Percentiles rank a stretch among this genome's conserved stretches.
These are phyloP conservation scores for Isochrysis galbana DNA, from an alignment of 78 protist species.

Conservation along the genomic window DNA sequence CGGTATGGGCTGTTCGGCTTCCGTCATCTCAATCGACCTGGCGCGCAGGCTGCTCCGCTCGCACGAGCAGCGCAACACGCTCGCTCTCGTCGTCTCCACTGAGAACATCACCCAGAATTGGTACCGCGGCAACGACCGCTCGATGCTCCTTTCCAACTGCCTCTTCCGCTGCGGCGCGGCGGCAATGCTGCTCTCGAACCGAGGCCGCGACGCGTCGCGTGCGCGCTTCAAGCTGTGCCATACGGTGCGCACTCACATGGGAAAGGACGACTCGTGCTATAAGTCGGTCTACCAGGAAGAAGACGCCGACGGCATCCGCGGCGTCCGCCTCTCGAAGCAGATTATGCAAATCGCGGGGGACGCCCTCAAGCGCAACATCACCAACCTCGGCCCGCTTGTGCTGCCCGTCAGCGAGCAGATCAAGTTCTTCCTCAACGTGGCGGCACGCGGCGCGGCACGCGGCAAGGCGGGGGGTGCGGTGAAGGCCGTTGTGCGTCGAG, in stretches of 20 bases:
- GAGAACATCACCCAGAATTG: constrained; percentile 90
- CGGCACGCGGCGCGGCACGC: constrained; percentile 44
- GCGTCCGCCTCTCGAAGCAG: constrained; percentile 74
- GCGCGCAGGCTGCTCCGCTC: constrained; percentile 73
- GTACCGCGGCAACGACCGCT: constrained; percentile 71
- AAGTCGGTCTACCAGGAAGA: constrained; percentile 70
- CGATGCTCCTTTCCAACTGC: constrained; percentile 76
- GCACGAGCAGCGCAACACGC: constrained; percentile 47
- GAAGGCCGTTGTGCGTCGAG: no score
- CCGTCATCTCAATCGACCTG: constrained; percentile 77
- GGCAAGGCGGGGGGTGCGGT: not conserved
- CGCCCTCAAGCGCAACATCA: constrained; percentile 73
- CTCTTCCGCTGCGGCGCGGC: constrained; percentile 91
- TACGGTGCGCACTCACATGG: constrained; percentile 47
- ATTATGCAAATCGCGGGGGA: constrained; percentile 67
- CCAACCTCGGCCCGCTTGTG: constrained; percentile 75
- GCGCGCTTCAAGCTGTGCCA: constrained; percentile 60
- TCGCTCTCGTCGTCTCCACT: constrained; percentile 72
- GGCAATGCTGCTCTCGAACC: constrained; percentile 81
- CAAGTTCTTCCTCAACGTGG: constrained; percentile 62
- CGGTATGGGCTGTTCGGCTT: constrained; percentile 73
- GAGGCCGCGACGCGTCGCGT: constrained; percentile 51
- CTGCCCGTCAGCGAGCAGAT: constrained; percentile 81
- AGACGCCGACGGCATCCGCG: constrained; percentile 66
- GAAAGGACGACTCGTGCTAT: constrained; percentile 69